These are phyloP conservation scores for Candida pseudoviswanathii DNA, from an alignment of 1,139 yeast genomes.

Conservation along the genomic window DNA sequence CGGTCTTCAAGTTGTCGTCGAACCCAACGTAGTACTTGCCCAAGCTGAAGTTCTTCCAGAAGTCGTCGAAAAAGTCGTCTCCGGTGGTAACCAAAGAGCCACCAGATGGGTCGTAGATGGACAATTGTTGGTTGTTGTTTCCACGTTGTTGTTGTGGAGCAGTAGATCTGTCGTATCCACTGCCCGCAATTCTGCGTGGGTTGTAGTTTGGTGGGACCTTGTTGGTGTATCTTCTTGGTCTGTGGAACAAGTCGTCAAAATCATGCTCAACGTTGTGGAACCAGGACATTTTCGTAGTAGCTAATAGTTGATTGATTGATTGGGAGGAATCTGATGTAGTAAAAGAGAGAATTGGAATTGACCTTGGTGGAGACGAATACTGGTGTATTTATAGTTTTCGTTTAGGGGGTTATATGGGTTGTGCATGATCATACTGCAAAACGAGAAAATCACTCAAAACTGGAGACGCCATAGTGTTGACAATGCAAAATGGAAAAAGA, in stretches of 20 bases:
- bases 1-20: conserved; percentile 25
- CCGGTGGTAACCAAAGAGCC: neutral
- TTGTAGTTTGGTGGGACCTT: conserved; percentile 14
- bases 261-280: conserved; percentile 13
- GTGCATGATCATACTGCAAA: conserved; percentile 7
- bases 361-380: too few species aligned
- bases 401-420: neutral
- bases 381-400: neutral
- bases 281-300: conserved; percentile 4
- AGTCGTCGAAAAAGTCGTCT: conserved; percentile 14
- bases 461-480: too few species aligned
- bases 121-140: neutral
- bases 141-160: neutral
- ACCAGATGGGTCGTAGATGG: neutral
- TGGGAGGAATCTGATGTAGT: neutral
- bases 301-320: neutral
- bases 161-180: neutral
- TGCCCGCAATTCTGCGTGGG: conserved; percentile 12
- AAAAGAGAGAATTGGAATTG: neutral
- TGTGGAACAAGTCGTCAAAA: conserved; percentile 17
- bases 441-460: neutral
- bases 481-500: neutral
- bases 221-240: conserved; percentile 17
- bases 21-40: conserved; percentile 19
- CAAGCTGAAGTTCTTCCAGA: conserved; percentile 15